A percentile compares a stretch with the other conserved stretches of the same genome.
These are phyloP conservation scores for Delitschia confertaspora DNA, from an alignment of 495 filamentous ascomycete species.

Conservation along the genomic window DNA sequence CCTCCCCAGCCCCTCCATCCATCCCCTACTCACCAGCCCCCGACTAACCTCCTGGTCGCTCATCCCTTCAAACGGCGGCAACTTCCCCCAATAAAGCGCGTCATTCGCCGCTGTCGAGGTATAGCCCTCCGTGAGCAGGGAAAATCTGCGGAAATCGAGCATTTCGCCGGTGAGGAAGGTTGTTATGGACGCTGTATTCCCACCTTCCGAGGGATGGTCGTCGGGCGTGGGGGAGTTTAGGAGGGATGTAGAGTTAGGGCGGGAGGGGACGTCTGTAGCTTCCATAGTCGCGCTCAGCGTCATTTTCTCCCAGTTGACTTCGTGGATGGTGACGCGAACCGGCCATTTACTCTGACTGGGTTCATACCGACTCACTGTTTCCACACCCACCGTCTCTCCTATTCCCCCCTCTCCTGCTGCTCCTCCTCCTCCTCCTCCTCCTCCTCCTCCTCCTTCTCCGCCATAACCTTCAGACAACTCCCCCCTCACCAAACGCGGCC, in stretches of 20 bases:
- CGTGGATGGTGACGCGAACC: conserved; percentile 63
- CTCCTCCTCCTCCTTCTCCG: no score
- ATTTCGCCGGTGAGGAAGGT: conserved; percentile 73
- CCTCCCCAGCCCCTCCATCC: conserved; percentile 46
- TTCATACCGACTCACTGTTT: conserved; percentile 15
- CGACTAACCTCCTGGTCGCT: conserved; percentile 50
- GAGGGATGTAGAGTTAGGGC: conserved; percentile 21
- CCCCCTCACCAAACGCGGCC: no score
- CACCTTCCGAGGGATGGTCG: conserved; percentile 45
- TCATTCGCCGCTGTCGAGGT: conserved; percentile 52
- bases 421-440: neutral
- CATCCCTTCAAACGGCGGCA: conserved; percentile 56
- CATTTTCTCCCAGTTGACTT: conserved; percentile 54
- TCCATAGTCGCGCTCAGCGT: conserved; percentile 70
- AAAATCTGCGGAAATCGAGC: conserved; percentile 62
- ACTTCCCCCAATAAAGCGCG: conserved; percentile 61
- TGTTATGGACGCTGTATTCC: conserved; percentile 53
- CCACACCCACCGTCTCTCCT: neutral
- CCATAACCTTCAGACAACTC: no score
- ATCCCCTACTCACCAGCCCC: conserved; percentile 49
- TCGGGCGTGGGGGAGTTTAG: conserved; percentile 2
- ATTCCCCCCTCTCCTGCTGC: neutral
- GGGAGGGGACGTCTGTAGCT: conserved; percentile 60
- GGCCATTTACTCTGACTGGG: conserved; percentile 56
- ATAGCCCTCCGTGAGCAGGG: conserved; percentile 60